Conservation (phyloP, 1,284 basidiomycete genomes). For the Cyathus olla region DNA sequence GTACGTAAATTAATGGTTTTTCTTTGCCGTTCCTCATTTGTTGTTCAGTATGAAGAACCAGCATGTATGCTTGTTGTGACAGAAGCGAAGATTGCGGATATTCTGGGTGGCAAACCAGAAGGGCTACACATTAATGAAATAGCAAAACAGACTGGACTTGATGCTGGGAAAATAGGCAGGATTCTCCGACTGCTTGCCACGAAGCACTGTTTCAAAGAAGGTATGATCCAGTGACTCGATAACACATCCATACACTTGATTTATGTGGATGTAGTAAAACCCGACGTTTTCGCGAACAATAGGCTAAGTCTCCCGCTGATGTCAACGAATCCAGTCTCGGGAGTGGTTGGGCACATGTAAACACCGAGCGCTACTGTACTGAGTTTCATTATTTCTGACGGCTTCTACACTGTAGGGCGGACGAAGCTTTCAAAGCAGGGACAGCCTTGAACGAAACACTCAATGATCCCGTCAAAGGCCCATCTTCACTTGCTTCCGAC, state of each 20-base stretch:
- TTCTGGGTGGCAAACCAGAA: conserved; percentile 34
- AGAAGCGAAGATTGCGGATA: conserved; percentile 40
- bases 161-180: conserved; percentile 42
- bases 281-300: conserved; percentile 46
- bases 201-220: conserved; percentile 50
- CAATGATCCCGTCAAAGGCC: conserved; percentile 26
- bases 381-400: no score
- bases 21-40: not conserved
- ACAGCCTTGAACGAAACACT: conserved; percentile 27
- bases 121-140: conserved; percentile 45
- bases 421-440: conserved; percentile 22
- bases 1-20: not conserved
- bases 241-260: not conserved
- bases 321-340: conserved; percentile 26
- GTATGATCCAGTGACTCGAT: conserved; percentile 19
- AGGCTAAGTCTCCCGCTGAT: conserved; percentile 40
- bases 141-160: conserved; percentile 31
- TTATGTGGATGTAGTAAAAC: conserved; percentile 12
- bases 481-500: conserved; percentile 19
- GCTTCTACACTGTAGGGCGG: conserved; percentile 15
- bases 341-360: conserved; percentile 23
- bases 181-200: conserved; percentile 48
- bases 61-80: conserved; percentile 34
- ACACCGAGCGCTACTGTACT: not conserved
- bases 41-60: conserved; percentile 25